Base-by-base conservation (phyloP, 2,329 filamentous ascomycete genomes). In the Magnaporthales sp. region DNA sequence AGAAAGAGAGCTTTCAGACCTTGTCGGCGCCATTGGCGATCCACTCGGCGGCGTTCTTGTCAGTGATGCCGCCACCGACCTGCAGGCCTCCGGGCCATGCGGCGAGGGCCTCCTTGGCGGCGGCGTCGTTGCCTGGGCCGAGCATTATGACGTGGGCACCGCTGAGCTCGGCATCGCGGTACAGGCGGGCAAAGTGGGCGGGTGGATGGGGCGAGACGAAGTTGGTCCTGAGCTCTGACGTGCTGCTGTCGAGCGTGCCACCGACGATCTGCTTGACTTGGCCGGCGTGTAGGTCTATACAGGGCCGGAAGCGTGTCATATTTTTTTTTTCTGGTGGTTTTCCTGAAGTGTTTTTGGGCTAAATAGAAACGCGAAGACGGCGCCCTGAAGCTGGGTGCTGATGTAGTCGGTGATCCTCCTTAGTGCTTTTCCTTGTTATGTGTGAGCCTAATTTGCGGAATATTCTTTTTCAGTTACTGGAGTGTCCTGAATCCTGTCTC, bases 231-330 rank as follows among this genome's bases (percentile, higher is more conserved):
- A 98, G 84, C 67, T 86, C 83, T 7, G 83, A 77, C 1, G 86
- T 85, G 9, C 83, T 77, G 75, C 85, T 85, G 79, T 90, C 90
- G 69, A 99, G 85, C 1, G 95, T 98, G 68, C 95, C 94, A 72
- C 95, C 95, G 56, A 99, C 93, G 72, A 99, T 99, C 78, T 99
- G 95, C 82, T 99, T 99, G 68, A 99, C 95, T 75, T 94, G 90
- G 15, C 95, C 95, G n/a, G 93, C 90, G 78, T 99, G 95, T 66
- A 99, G 86, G 80, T 99, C 95, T 78, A 99, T 98, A 75, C 95
- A 99, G 24, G 95, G 95, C 54, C 95, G 86, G 75, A 99, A 99
- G 72, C 89, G 88, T 2, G 95, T 98, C 95, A 99, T 73, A 7
- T 51, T 58, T 51, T 30, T 29, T 10, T 19, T 63, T 15, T 38